phyloP scores from a whole-genome alignment of 2,329 filamentous ascomycete genomes.

The Pyrenophora graminea region DNA sequence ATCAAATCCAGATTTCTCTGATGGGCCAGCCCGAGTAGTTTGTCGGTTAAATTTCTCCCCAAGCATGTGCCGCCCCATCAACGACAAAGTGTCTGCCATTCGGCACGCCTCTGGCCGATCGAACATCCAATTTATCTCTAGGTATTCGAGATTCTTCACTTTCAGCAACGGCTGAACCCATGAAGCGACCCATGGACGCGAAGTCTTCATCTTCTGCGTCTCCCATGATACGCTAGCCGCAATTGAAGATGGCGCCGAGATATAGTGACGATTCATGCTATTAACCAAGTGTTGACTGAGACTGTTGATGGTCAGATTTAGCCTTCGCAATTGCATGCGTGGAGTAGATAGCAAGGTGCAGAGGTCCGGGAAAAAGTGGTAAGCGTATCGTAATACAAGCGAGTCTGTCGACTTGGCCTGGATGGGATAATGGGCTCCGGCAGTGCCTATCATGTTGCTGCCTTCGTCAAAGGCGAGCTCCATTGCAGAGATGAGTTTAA shows the following conservation, averaged over 20 bases:
- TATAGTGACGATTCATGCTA: conserved; percentile 11
- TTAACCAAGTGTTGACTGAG: too few species aligned
- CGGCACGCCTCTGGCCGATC: conserved; percentile 17
- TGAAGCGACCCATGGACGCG: conserved; percentile 14
- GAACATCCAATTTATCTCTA: conserved; percentile 24
- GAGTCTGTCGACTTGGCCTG: conserved; percentile 21
- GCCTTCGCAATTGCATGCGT: conserved; percentile 18
- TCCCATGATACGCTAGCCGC: conserved; percentile 19
- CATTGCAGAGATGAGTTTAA: conserved; percentile 19
- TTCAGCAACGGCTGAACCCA: conserved; percentile 27
- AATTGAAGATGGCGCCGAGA: conserved; percentile 7
- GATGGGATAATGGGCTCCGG: conserved; percentile 19
- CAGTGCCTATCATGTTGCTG: conserved; percentile 22
- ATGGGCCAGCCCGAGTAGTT: not conserved
- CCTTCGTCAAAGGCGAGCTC: conserved; percentile 25
- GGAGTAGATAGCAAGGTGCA: conserved; percentile 27
- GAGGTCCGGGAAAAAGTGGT: conserved; percentile 28
- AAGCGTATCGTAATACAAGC: conserved; percentile 24
- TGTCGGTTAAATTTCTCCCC: not conserved
- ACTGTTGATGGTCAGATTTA: conserved; percentile 22
- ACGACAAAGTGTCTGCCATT: conserved; percentile 17
- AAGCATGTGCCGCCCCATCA: conserved; percentile 23
- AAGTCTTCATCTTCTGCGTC: conserved; percentile 5
- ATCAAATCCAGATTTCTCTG: not conserved
- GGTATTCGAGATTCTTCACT: conserved; percentile 15